Evolutionary conservation across 1,284 basidiomycete genomes (phyloP).

Genomic region (Caloboletus firmus): DNA sequence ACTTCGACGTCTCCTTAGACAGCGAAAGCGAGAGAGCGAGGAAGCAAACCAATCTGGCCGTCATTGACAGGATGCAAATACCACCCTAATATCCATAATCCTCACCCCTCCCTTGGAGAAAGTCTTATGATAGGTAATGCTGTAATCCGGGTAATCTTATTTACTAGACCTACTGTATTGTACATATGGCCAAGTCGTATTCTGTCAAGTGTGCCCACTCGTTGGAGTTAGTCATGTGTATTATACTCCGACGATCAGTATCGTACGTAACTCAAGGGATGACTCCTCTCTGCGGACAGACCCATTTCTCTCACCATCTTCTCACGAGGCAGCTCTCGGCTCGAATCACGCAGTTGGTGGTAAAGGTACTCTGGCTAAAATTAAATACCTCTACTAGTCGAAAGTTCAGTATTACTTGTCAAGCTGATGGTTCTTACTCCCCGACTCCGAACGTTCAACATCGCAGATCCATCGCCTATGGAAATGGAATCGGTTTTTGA

Average conservation of each 20-base stretch:
- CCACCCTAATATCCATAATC: not conserved
- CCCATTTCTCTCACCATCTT: constrained; percentile 27
- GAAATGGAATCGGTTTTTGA: constrained; percentile 34
- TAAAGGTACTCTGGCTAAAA: constrained; percentile 17
- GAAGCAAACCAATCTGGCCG: not conserved
- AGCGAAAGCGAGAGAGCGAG: constrained; percentile 36
- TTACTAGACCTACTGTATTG: constrained; percentile 14
- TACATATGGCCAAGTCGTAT: constrained; percentile 4
- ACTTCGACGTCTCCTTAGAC: constrained; percentile 46
- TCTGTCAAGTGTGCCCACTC: not conserved
- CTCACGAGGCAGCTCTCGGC: constrained; percentile 14
- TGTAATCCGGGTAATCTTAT: constrained; percentile 18
- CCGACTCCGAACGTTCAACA: constrained; percentile 38
- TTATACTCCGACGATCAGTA: constrained; percentile 15
- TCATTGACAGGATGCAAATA: constrained; percentile 9
- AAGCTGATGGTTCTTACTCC: constrained; percentile 37
- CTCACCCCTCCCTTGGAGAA: not conserved
- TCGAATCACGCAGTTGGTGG: constrained; percentile 13
- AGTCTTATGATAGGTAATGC: constrained; percentile 10
- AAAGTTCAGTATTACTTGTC: constrained; percentile 13
- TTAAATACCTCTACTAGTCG: constrained; percentile 16
- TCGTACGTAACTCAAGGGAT: constrained; percentile 32
- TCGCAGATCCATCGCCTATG: constrained; percentile 36
- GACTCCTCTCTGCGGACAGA: constrained; percentile 23
- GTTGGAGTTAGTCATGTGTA: not conserved